These are phyloP conservation scores for Mycena venus DNA, from an alignment of 768 basidiomycete genomes.

Conservation along the genomic window DNA sequence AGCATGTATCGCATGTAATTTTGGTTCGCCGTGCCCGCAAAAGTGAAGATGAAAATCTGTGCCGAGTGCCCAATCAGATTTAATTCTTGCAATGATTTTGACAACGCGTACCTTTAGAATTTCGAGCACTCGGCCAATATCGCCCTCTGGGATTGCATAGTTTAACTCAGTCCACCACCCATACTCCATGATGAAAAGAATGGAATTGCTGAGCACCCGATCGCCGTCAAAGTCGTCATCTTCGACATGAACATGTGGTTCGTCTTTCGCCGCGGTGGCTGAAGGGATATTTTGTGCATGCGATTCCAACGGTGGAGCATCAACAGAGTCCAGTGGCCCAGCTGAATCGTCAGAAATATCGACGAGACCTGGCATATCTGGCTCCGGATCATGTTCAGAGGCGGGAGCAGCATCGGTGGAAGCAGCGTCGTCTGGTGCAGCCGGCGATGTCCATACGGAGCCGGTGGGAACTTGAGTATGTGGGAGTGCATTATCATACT, in stretches of 20 bases:
- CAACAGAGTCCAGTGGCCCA: not conserved
- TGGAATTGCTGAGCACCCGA: constrained; percentile 35
- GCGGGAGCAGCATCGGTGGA: too few species aligned
- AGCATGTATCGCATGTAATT: constrained; percentile 41
- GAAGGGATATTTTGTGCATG: not conserved
- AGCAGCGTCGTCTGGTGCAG: too few species aligned
- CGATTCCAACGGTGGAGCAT: too few species aligned
- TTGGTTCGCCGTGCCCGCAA: constrained; percentile 34
- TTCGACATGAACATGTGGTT: not conserved
- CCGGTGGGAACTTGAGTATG: not conserved
- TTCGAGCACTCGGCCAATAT: constrained; percentile 38
- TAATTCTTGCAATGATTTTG: constrained; percentile 29
- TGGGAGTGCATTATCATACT: not conserved
- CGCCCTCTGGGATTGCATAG: too few species aligned
- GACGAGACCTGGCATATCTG: not conserved
- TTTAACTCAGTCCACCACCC: constrained; percentile 39
- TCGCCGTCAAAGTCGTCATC: constrained; percentile 38
- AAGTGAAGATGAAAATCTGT: not conserved
- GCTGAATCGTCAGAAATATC: not conserved
- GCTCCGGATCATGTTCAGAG: not conserved
- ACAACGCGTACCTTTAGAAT: not conserved
- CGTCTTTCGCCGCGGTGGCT: not conserved
- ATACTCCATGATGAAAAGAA: constrained; percentile 37
- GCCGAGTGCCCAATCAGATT: not conserved
- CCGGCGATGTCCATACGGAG: not conserved